Evolutionary conservation across 2,329 filamentous ascomycete species (phyloP).

Genomic region (Xylaria sp.): DNA sequence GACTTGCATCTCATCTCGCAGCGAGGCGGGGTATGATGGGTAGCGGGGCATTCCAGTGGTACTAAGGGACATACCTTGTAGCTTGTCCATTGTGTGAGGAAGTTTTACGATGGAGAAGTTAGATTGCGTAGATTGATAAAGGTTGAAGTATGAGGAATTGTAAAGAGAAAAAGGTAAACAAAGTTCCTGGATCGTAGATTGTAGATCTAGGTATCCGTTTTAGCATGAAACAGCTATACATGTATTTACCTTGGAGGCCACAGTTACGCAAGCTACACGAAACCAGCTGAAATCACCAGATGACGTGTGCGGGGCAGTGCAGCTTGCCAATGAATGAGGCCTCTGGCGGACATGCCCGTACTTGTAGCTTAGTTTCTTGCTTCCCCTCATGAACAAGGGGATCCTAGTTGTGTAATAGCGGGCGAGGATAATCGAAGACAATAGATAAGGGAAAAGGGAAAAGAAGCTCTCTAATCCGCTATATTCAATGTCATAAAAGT

Average conservation of each 20-base stretch:
- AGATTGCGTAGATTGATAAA: not conserved
- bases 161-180: constrained; percentile 10
- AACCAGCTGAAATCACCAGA: constrained; percentile 39
- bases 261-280: not conserved
- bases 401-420: not conserved
- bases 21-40: constrained; percentile 30
- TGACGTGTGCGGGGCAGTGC: constrained; percentile 47
- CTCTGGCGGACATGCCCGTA: not conserved
- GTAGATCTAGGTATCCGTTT: constrained; percentile 21
- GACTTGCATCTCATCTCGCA: constrained; percentile 20
- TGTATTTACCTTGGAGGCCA: not conserved
- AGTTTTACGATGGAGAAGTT: not conserved
- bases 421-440: not conserved
- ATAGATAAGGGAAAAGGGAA: not conserved
- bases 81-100: constrained; percentile 34
- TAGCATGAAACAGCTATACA: constrained; percentile 32
- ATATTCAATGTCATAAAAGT: no score
- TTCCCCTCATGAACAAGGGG: not conserved
- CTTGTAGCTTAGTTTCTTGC: constrained; percentile 1
- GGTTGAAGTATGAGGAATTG: not conserved
- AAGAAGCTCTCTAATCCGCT: not conserved
- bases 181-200: constrained; percentile 1
- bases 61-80: constrained; percentile 33
- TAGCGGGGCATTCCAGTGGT: constrained; percentile 20
- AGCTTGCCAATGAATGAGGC: constrained; percentile 11